A percentile compares a stretch with the other conserved stretches of the same genome.
phyloP scores from a whole-genome alignment of 106 monocot genomes.

The Phalaenopsis equestris region DNA sequence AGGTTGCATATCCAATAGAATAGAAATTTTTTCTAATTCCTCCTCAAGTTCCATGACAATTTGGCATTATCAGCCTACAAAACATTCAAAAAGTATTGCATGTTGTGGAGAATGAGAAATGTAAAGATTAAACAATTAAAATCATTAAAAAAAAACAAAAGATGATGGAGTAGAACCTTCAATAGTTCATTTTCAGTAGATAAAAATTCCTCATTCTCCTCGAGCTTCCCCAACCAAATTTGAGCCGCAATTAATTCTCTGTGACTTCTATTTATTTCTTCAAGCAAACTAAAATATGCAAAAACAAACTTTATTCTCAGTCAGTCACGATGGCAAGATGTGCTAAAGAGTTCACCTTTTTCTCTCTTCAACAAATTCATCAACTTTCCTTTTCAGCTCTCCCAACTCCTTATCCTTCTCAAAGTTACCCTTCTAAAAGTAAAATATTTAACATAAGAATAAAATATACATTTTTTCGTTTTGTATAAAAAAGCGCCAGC shows the following conservation, averaged over 20 bases:
- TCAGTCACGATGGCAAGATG: not conserved
- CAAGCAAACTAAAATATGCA: conserved; percentile 49
- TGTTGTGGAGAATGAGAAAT: not conserved
- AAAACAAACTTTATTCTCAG: not conserved
- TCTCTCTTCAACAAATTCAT: conserved; percentile 76
- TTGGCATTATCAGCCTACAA: conserved; percentile 61
- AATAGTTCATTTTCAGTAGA: conserved; percentile 66
- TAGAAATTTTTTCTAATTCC: conserved; percentile 43
- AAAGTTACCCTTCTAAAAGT: conserved; percentile 28
- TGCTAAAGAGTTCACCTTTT: conserved; percentile 40
- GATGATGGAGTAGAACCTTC: conserved; percentile 32
- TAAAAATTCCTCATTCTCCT: conserved; percentile 46
- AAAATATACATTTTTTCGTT: not conserved
- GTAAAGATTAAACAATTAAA: not conserved
- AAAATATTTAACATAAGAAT: conserved; percentile 3
- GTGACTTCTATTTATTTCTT: conserved; percentile 65
- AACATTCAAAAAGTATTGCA: not conserved
- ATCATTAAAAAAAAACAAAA: not conserved
- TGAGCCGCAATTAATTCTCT: conserved; percentile 43
- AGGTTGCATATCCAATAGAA: too few relatives aligned
- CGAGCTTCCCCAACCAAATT: conserved; percentile 46
- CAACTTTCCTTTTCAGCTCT: conserved; percentile 51
- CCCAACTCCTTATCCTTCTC: conserved; percentile 39
- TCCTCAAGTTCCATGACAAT: conserved; percentile 67
- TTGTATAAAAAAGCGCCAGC: not conserved